Conservation (phyloP, 129 eudicot species). For the Lactuca sativa region DNA sequence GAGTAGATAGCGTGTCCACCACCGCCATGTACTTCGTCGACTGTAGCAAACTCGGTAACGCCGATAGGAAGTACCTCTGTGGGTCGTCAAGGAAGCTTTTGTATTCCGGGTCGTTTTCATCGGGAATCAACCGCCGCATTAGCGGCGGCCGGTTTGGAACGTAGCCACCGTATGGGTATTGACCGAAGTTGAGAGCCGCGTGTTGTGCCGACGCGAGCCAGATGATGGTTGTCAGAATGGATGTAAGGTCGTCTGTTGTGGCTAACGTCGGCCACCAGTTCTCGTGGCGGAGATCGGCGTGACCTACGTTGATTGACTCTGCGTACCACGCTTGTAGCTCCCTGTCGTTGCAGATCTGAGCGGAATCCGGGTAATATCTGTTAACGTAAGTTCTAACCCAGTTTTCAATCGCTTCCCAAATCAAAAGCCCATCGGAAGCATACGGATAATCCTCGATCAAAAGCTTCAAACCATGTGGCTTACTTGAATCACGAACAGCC, state of each 20-base stretch:
- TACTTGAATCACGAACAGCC: constrained; percentile 81
- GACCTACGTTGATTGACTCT: constrained; percentile 93
- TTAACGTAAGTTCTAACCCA: constrained; percentile 75
- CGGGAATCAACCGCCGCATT: constrained; percentile 77
- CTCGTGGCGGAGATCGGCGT: constrained; percentile 66
- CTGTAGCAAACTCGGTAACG: constrained; percentile 77
- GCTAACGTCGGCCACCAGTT: constrained; percentile 87
- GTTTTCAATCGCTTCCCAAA: constrained; percentile 75
- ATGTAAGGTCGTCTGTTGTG: constrained; percentile 56
- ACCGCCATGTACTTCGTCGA: constrained; percentile 93
- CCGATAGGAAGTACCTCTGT: constrained; percentile 65
- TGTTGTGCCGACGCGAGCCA: constrained; percentile 98
- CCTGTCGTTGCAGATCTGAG: constrained; percentile 55
- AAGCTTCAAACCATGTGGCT: constrained; percentile 81
- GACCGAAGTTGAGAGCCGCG: constrained; percentile 96
- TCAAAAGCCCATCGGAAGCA: constrained; percentile 90
- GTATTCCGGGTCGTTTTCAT: constrained; percentile 78
- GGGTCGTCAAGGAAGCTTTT: constrained; percentile 63
- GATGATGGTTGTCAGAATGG: constrained; percentile 81
- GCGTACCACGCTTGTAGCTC: constrained; percentile 98
- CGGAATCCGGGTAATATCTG: constrained; percentile 72
- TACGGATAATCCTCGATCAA: constrained; percentile 86
- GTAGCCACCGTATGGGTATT: constrained; percentile 96
- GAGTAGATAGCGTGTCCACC: constrained; percentile 88
- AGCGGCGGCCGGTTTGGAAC: constrained; percentile 91